Evolutionary conservation across 257 asterid genomes (phyloP), one percentile per base, ranked within the genome.

Genomic region (Przewalskia tangutica): DNA sequence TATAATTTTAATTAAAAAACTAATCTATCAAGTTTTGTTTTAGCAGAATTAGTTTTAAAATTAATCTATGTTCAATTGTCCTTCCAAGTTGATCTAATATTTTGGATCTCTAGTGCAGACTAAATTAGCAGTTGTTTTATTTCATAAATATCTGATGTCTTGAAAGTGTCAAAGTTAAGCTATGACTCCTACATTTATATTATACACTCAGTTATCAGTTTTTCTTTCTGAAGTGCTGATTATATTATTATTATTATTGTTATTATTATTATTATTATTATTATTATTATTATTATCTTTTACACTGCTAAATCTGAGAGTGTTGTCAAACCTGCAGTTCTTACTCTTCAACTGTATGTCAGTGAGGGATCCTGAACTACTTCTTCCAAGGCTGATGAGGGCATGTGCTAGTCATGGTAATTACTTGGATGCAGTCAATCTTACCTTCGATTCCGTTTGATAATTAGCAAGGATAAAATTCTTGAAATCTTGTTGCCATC

Each of bases 321-420:
- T 75, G 46, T 23, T 48, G 79, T 40, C 62, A 50, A 75, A 23
- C 63, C 20, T 91, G 96, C 99, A 95, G 99, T 92, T 95, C 85
- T 82, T 95, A 89, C 83, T 95, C 92, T 94, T 95, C 93, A 95
- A 95, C 73, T 95, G 99, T 86, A 95, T 94, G 99, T 87, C 99
- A 0, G 97, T 95, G 84, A 90, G 99, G 87, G 98, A 95, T 85
- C 99, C 98, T 53, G 97, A 93, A 82, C 79, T 93, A 81, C 98
- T 94, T 77, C 97, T 95, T 85, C 97, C 97, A 40, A 96, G 94
- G 84, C 84, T 95, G 85, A 66, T 90, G 83, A 89, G 85, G 62
- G 89, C 93, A 40, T 95, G 99, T 70, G 91, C 97, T 32, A 88
- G 85, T 86, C 92, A 92, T 77, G 99, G 99, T 95, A 90, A 90